Conservation (phyloP, 1,284 basidiomycete genomes). For the Ustilago cynodontis region DNA sequence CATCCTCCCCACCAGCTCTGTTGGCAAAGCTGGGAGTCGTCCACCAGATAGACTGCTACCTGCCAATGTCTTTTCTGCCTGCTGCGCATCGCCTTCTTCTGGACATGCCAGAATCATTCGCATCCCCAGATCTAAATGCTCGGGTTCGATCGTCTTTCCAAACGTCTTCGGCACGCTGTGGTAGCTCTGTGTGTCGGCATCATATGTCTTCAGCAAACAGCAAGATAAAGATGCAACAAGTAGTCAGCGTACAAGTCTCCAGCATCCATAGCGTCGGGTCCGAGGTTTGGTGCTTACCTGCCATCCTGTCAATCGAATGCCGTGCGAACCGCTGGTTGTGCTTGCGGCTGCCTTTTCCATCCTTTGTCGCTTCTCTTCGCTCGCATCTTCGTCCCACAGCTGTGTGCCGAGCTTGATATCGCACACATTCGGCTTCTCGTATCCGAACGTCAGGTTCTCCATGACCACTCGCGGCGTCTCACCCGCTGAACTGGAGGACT, state of each 20-base stretch:
- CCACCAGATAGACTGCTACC: slow-evolving; percentile 15
- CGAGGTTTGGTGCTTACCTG: slow-evolving; percentile 75
- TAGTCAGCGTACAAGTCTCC: not conserved
- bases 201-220: slow-evolving; percentile 15
- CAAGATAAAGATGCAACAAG: not conserved
- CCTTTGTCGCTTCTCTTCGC: slow-evolving; percentile 80
- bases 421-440: slow-evolving; percentile 84
- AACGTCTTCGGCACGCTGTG: slow-evolving; percentile 80
- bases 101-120: slow-evolving; percentile 81
- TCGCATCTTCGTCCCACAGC: slow-evolving; percentile 79
- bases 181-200: slow-evolving; percentile 72
- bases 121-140: slow-evolving; percentile 81
- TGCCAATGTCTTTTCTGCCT: slow-evolving; percentile 20
- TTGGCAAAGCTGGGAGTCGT: slow-evolving; percentile 63
- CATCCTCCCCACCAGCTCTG: slow-evolving; percentile 67
- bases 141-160: slow-evolving; percentile 79
- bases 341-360: slow-evolving; percentile 80
- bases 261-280: not conserved
- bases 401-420: slow-evolving; percentile 93
- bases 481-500: slow-evolving; percentile 43
- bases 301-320: slow-evolving; percentile 87
- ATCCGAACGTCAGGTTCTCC: slow-evolving; percentile 82
- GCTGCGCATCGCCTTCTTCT: slow-evolving; percentile 26
- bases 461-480: slow-evolving; percentile 75
- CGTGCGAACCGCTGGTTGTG: slow-evolving; percentile 82